phyloP scores from a whole-genome alignment of 805 yeast genomes.

The Pichia thaimueangensis region DNA sequence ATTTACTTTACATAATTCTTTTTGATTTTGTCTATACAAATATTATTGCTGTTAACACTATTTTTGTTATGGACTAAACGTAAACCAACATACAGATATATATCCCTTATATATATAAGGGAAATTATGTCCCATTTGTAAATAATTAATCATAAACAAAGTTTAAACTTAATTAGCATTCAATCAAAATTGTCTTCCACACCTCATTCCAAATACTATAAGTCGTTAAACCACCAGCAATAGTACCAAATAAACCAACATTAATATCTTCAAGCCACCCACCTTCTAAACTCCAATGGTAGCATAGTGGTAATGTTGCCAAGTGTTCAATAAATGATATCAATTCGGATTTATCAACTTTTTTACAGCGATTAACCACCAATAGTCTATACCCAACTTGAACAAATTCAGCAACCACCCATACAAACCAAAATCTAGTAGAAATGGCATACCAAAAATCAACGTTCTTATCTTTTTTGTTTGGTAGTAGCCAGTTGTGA shows the following conservation, averaged over 20 bases:
- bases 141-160: too few relatives aligned
- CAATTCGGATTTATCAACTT: constrained; percentile 10
- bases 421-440: constrained; percentile 31
- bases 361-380: constrained; percentile 10
- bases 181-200: constrained; percentile 9
- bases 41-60: too few relatives aligned
- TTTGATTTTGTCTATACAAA: too few relatives aligned
- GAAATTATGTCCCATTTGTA: too few relatives aligned
- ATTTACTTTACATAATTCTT: too few relatives aligned
- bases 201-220: constrained; percentile 19
- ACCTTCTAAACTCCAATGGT: constrained; percentile 32
- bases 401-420: constrained; percentile 28
- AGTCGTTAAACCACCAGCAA: constrained; percentile 20
- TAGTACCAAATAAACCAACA: constrained; percentile 33
- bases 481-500: constrained; percentile 26
- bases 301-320: constrained; percentile 32
- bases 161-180: not conserved
- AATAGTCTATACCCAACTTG: constrained; percentile 2
- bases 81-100: too few relatives aligned
- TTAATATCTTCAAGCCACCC: constrained; percentile 28
- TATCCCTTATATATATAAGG: too few relatives aligned
- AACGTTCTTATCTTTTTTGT: constrained; percentile 12
- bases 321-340: constrained; percentile 24
- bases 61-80: too few relatives aligned
- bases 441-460: constrained; percentile 29